Base-by-base conservation (phyloP, 2,329 filamentous ascomycete species). In the Phaeoacremonium minimum region DNA sequence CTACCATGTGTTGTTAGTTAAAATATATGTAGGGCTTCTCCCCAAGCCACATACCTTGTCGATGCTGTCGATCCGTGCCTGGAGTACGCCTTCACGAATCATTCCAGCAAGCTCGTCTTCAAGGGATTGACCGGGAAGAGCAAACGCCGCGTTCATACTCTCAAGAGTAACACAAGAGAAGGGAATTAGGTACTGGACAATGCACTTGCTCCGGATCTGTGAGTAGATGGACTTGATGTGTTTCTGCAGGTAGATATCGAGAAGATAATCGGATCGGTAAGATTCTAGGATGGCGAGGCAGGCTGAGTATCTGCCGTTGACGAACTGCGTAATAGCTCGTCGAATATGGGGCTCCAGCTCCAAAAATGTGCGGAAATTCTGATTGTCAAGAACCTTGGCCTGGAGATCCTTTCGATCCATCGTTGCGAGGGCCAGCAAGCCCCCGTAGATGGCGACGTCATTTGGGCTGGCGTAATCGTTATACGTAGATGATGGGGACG, bases 271-370 rank as follows among this genome's bases (percentile, higher is more conserved):
- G 22, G 80, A 67, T 33, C 81, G 81, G 59, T 93, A 91, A 5
- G 80, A 75, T 51, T 93, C 86, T 1, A 98, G 74, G 22, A 91
- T 87, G 32, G 80, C 75, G 30, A 98, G 70, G 58, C 91, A 97
- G 30, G 77, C 77, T 8, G 86, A 84, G 61, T 96, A 98, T 50
- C 94, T 87, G 42, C 87, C 88, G 48, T 85, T 88, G 49, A 91
- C 87, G 64, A 96, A 98, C 56, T 87, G 83, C 7, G 78, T 79
- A 49, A 98, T 85, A 11, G 93, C 91, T 40, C 90, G 90, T 45
- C 93, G 86, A 44, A 98, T 85, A 52, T 97, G 91, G 4, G 91
- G 89, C 61, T 97, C 93, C 1, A 94, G 74, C 58, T 97, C 93
- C 12, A 98, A 75, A 55, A 93, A 95, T 31, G 77, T 80, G 35